phyloP scores from a whole-genome alignment of 441 rosid genomes.

The Pelargonium myrrhifolium region DNA sequence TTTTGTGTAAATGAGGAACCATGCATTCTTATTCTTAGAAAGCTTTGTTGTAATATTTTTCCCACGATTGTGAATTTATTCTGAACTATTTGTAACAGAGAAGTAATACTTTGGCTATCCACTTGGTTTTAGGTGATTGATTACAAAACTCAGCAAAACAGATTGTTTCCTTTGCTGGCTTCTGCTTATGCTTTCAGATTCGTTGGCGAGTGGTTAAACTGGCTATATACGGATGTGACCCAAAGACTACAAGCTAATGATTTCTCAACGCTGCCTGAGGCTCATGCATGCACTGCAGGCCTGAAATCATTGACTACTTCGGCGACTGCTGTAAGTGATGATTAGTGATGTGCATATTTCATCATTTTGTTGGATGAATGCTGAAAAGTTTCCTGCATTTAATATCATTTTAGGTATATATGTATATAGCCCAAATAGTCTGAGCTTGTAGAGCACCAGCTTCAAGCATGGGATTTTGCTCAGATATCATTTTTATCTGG shows the following conservation, averaged over 20 bases:
- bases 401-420: no score
- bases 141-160: conserved; percentile 87
- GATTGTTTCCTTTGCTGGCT: conserved; percentile 96
- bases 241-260: conserved; percentile 72
- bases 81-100: not conserved
- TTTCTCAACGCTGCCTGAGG: conserved; percentile 91
- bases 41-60: no score
- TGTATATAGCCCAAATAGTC: no score
- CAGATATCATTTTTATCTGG: not conserved
- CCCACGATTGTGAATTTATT: not conserved
- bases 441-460: not conserved
- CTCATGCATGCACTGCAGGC: conserved; percentile 98
- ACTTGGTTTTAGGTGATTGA: conserved; percentile 66
- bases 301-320: conserved; percentile 91
- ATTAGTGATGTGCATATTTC: conserved; percentile 1
- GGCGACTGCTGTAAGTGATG: conserved; percentile 69
- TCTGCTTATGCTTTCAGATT: conserved; percentile 96
- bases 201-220: conserved; percentile 92
- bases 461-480: not conserved
- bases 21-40: no score
- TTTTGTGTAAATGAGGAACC: no score
- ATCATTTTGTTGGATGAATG: no score
- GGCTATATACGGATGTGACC: conserved; percentile 85
- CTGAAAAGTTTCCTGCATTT: no score
- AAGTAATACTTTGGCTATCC: conserved; percentile 16